A percentile compares a stretch with the other conserved stretches of the same genome.
Evolutionary conservation across 1,284 basidiomycete species (phyloP).

Genomic region (Cryptococcus jaspeensis): DNA sequence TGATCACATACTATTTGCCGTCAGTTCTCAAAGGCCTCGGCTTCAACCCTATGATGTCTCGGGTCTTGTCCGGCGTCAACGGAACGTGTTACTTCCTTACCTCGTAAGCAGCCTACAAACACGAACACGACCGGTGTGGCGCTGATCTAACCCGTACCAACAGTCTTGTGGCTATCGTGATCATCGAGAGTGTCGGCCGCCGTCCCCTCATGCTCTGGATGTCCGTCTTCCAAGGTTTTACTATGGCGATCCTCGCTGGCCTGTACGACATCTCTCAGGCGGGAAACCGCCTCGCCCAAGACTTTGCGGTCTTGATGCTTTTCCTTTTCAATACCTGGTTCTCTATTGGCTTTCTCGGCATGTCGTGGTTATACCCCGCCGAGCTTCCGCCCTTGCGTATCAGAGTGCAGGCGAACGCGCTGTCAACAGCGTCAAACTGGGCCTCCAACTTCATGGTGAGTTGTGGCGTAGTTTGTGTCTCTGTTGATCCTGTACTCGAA

Average conservation of each 20-base stretch:
- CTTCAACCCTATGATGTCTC: constrained; percentile 33
- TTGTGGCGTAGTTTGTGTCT: not conserved
- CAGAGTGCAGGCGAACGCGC: constrained; percentile 65
- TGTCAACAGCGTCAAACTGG: constrained; percentile 64
- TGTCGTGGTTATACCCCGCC: constrained; percentile 47
- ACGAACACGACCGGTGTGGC: not conserved
- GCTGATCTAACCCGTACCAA: not conserved
- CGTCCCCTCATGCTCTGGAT: constrained; percentile 45
- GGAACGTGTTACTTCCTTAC: constrained; percentile 50
- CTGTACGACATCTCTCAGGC: constrained; percentile 31
- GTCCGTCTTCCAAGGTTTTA: constrained; percentile 25
- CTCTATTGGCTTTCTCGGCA: constrained; percentile 44
- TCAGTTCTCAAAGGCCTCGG: constrained; percentile 37
- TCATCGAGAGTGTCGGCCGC: constrained; percentile 43
- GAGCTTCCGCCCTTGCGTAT: constrained; percentile 55
- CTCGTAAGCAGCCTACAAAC: constrained; percentile 34
- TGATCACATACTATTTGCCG: constrained; percentile 41
- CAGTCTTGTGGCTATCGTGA: constrained; percentile 36
- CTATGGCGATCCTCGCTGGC: constrained; percentile 43
- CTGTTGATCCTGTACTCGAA: too few relatives aligned
- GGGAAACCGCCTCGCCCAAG: constrained; percentile 41
- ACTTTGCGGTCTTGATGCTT: constrained; percentile 46
- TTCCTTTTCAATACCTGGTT: constrained; percentile 52
- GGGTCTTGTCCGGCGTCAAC: constrained; percentile 44
- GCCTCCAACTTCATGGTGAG: constrained; percentile 33